Evolutionary conservation across 1,284 basidiomycete species (phyloP), one percentile per base, ranked within the genome.

Genomic region (Fomes fomentarius): DNA sequence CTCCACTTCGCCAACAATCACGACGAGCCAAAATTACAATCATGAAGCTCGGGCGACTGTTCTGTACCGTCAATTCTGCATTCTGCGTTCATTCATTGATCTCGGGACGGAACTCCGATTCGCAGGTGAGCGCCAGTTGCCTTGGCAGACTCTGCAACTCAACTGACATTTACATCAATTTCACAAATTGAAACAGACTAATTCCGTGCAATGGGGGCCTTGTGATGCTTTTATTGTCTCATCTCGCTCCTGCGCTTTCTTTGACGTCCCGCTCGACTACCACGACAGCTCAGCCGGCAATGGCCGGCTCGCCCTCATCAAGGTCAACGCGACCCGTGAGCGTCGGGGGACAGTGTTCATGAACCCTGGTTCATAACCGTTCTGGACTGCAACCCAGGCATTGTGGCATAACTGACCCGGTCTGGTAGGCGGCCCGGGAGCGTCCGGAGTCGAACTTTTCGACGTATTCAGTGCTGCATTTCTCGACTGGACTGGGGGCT

Each of bases 191-290:
- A n/a, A 10, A 3, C 4, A 33, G 4, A n/a, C 4, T n/a, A 33
- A 12, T 11, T 33, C 31, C 12, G 19, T 45, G 26, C 10, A 35
- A 35, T 47, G 45, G 45, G 45, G 45, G 11, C 24, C 45, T 17
- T 47, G 45, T 22, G 45, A 47, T 10, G 3, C 22, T 3, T 43
- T 25, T 2, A 4, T 25, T 19, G 11, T 25, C 15, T 14, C 21
- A 15, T 33, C 12, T n/a, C 34, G 42, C n/a, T 30, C 44, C 8
- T 51, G 50, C 33, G 50, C 41, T 6, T 37, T 44, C 17, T 39
- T 51, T 14, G 50, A 51, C 2, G 42, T 51, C n/a, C 50, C 50
- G 2, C 14, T 51, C 8, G 50, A 51, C 33, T 51, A 51, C 28
- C 41, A 51, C 26, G 35, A 51, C 33, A 9, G 9, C 7, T 45